Evolutionary conservation across 345 rosid genomes (phyloP).

Genomic region (Punica granatum): DNA sequence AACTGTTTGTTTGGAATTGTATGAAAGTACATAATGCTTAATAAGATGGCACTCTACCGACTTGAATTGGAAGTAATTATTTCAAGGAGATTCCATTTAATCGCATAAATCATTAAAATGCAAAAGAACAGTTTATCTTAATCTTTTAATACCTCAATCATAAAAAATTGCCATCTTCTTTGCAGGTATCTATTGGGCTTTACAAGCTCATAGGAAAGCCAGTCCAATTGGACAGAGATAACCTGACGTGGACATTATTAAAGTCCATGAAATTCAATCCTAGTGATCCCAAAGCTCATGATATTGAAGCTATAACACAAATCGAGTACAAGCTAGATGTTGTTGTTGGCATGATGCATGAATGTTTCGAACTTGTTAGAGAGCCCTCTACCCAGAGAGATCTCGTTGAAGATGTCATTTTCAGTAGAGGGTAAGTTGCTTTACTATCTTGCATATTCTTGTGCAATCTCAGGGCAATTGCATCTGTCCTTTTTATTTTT

Average conservation of each 20-base stretch:
- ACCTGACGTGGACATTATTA: slow-evolving; percentile 57
- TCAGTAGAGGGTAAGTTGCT: slow-evolving; percentile 27
- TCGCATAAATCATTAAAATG: too few species aligned
- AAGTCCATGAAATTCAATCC: slow-evolving; percentile 32
- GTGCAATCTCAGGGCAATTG: neutral
- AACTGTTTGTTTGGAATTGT: too few species aligned
- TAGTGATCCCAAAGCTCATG: neutral
- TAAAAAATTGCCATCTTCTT: neutral
- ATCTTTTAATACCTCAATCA: neutral
- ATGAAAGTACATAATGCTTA: too few species aligned
- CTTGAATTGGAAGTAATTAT: too few species aligned
- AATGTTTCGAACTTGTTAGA: slow-evolving; percentile 57
- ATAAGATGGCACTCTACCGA: too few species aligned
- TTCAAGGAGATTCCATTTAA: too few species aligned
- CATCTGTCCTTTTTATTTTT: too few species aligned
- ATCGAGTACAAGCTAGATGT: slow-evolving; percentile 47
- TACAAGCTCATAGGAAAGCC: slow-evolving; percentile 40
- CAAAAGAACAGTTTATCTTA: too few species aligned
- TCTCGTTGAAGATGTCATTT: slow-evolving; percentile 52
- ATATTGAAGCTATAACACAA: slow-evolving; percentile 39
- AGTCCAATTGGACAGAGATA: slow-evolving; percentile 26
- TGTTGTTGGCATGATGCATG: slow-evolving; percentile 57
- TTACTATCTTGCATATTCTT: neutral
- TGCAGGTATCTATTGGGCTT: slow-evolving; percentile 36
- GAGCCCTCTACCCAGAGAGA: slow-evolving; percentile 49